Evolutionary conservation across 2,329 filamentous ascomycete species (phyloP), one percentile per base, ranked within the genome.

Genomic region (Amphichorda felina): DNA sequence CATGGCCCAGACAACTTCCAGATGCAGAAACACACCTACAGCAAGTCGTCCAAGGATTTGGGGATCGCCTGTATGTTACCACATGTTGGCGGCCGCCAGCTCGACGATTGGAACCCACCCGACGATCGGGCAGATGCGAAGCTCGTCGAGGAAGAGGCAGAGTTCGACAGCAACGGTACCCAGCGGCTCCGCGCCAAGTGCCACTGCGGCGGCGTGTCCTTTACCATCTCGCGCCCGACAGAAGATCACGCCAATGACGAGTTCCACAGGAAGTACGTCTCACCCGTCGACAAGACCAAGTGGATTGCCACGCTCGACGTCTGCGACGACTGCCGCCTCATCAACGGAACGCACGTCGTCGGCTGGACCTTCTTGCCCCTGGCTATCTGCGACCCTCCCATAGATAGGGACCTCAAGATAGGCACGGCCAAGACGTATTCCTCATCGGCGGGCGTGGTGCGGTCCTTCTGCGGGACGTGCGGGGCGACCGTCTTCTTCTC

Each of bases 141-240:
- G 29, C 28, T 51, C 5, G 40, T 52, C 21, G 45, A 51, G 29
- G 41, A 49, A 5, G 15, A 49, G 31, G 39, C 45, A 0, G 58
- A 62, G 40, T 11, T 14, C 11, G 59, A 56, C 5, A 34, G 37
- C 1, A 45, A 57, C 8, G 61, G 60, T 8, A 44, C 54, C 29
- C 57, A 65, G 26, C 45, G 56, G 14, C 53, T 70, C 9, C 55
- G 57, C 0, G 65, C 54, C 0, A 41, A 65, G 40, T 70, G 66
- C 41, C 52, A 59, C 37, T 70, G 66, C 38, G 61, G 59, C 28
- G 64, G 66, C 8, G 59, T 70, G 0, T 61, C 58, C 4, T 68
- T 70, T 44, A 60, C 59, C 5, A 50, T 70, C 21, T 43, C 51
- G 8, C 54, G 63, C 3, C 66, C 65, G 2, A 51, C 46, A 4